These are phyloP conservation scores for Pistacia atlantica DNA, from an alignment of 345 rosid species.

Conservation along the genomic window DNA sequence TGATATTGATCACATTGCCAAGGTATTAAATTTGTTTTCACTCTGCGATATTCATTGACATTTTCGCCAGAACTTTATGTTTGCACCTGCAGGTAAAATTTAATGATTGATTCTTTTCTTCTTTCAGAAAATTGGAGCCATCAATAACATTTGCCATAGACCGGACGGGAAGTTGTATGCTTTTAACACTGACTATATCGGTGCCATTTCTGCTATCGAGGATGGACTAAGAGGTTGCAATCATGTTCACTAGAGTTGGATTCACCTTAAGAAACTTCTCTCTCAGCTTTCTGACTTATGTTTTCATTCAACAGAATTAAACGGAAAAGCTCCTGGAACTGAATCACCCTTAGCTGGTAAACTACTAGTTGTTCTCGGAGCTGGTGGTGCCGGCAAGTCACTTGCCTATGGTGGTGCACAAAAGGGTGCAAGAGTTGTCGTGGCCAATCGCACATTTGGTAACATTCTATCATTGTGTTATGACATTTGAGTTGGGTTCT, in stretches of 20 bases:
- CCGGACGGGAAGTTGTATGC: conserved; percentile 41
- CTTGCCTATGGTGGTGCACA: conserved; percentile 53
- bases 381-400: conserved; percentile 53
- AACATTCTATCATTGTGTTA: conserved; percentile 4
- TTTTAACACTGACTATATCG: conserved; percentile 44
- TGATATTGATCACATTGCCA: conserved; percentile 45
- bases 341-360: conserved; percentile 44
- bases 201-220: conserved; percentile 45
- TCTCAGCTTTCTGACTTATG: background rate
- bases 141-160: conserved; percentile 38
- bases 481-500: background rate
- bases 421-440: conserved; percentile 48
- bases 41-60: background rate
- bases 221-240: conserved; percentile 39
- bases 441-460: conserved; percentile 47
- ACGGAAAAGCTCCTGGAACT: conserved; percentile 20
- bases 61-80: background rate
- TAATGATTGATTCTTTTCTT: background rate
- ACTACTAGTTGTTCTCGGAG: conserved; percentile 43
- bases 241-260: background rate
- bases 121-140: conserved; percentile 34
- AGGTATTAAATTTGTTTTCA: conserved; percentile 21
- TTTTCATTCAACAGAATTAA: conserved; percentile 19
- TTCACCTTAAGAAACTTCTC: background rate
- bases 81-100: background rate